Conservation (phyloP, 2,329 filamentous ascomycete species). For the Chaetothyriales sp. region DNA sequence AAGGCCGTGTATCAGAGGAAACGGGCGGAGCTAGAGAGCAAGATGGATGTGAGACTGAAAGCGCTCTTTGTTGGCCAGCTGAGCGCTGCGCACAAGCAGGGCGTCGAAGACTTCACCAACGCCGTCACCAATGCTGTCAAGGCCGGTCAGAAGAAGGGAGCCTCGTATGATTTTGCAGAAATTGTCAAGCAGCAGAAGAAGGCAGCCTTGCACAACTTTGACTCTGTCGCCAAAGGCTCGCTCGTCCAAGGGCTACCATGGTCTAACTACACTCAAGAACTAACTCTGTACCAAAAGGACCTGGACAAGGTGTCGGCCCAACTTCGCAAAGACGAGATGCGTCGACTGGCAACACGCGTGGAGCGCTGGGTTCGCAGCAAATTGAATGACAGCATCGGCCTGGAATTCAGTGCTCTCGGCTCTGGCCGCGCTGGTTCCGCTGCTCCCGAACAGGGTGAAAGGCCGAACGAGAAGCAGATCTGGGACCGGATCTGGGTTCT, state of each 20-base stretch:
- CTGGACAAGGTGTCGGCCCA: constrained; percentile 74
- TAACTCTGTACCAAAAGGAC: constrained; percentile 71
- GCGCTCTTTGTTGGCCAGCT: constrained; percentile 78
- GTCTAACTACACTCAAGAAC: constrained; percentile 74
- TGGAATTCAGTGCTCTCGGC: constrained; percentile 93
- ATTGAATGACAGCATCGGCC: constrained; percentile 68
- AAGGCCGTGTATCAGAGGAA: constrained; percentile 88
- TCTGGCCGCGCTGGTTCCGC: constrained; percentile 71
- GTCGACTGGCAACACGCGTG: constrained; percentile 72
- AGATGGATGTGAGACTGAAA: constrained; percentile 80
- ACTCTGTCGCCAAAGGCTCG: constrained; percentile 57
- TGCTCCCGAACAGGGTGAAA: constrained; percentile 63
- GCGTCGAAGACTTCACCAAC: constrained; percentile 70
- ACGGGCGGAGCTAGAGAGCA: constrained; percentile 65
- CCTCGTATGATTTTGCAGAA: constrained; percentile 83
- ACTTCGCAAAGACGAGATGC: constrained; percentile 89
- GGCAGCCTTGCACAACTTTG: constrained; percentile 58
- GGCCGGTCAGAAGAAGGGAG: constrained; percentile 78
- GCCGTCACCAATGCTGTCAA: constrained; percentile 80
- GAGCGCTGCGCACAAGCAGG: constrained; percentile 72
- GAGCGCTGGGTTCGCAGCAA: constrained; percentile 88
- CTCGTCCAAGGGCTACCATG: constrained; percentile 67
- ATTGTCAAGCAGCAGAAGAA: constrained; percentile 76
- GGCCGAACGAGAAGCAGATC: constrained; percentile 65
- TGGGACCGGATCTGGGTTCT: constrained; percentile 92